Evolutionary conservation across 331 rosid species (phyloP).

Genomic region (Saraca asoca): DNA sequence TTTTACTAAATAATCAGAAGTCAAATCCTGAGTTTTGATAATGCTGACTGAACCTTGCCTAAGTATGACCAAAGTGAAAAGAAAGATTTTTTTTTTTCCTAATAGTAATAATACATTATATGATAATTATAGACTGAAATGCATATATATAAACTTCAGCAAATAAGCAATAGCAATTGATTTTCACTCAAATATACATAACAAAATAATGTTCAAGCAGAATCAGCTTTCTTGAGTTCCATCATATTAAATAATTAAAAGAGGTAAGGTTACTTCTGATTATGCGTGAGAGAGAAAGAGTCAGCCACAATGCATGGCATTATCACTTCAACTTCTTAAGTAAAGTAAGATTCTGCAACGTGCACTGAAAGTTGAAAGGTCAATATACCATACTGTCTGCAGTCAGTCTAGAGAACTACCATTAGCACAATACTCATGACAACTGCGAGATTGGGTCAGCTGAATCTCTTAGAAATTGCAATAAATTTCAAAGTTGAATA

Average conservation of each 20-base stretch:
- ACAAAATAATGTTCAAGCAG: conserved; percentile 17
- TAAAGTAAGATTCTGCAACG: conserved; percentile 11
- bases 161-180: conserved; percentile 28
- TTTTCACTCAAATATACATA: conserved; percentile 7
- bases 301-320: conserved; percentile 9
- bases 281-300: conserved; percentile 1
- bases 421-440: conserved; percentile 10
- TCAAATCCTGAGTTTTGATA: conserved; percentile 30
- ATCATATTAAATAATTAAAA: conserved; percentile 13
- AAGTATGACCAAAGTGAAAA: too few relatives aligned
- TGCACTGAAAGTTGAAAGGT: conserved; percentile 21
- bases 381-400: conserved; percentile 17
- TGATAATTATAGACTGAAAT: background rate
- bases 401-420: conserved; percentile 1
- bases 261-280: conserved; percentile 1
- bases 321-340: conserved; percentile 13
- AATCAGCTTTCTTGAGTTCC: background rate
- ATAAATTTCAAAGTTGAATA: background rate
- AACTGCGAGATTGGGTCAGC: background rate
- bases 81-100: too few relatives aligned
- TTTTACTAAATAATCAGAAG: conserved; percentile 40
- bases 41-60: background rate
- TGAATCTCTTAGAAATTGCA: background rate
- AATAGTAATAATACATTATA: too few relatives aligned
- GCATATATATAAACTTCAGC: conserved; percentile 25